phyloP scores from a whole-genome alignment of 106 monocot species.

The Dioscorea zingiberensis region DNA sequence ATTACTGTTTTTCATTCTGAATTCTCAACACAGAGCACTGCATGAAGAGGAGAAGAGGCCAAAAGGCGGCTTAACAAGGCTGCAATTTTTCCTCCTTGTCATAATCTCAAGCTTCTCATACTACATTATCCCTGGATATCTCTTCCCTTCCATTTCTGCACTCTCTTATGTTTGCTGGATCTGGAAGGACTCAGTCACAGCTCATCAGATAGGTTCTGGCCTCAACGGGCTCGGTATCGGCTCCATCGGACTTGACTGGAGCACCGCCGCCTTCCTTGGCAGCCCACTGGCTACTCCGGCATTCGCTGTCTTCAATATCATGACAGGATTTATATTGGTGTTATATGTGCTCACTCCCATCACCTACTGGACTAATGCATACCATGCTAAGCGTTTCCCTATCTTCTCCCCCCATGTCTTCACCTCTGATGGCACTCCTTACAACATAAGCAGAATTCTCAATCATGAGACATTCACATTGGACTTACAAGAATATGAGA shows the following conservation, averaged over 20 bases:
- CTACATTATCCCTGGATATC: conserved; percentile 54
- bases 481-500: conserved; percentile 15
- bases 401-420: conserved; percentile 23
- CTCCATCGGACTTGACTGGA: conserved; percentile 54
- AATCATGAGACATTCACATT: conserved; percentile 17
- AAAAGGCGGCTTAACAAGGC: conserved; percentile 43
- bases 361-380: conserved; percentile 41
- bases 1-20: too few species aligned
- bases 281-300: conserved; percentile 42
- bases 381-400: conserved; percentile 36
- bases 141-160: conserved; percentile 48
- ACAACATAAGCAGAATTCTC: conserved; percentile 19
- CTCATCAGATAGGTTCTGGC: conserved; percentile 62
- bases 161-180: conserved; percentile 54
- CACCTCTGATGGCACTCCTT: conserved; percentile 8
- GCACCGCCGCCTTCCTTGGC: conserved; percentile 40
- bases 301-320: conserved; percentile 50
- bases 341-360: conserved; percentile 34
- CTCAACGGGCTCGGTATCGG: conserved; percentile 47
- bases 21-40: too few species aligned
- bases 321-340: conserved; percentile 29
- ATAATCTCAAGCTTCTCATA: conserved; percentile 53
- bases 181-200: conserved; percentile 40
- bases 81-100: conserved; percentile 61
- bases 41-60: conserved; percentile 47